Base-by-base conservation (phyloP, 2,329 filamentous ascomycete genomes). In the Stylonectria norvegica region DNA sequence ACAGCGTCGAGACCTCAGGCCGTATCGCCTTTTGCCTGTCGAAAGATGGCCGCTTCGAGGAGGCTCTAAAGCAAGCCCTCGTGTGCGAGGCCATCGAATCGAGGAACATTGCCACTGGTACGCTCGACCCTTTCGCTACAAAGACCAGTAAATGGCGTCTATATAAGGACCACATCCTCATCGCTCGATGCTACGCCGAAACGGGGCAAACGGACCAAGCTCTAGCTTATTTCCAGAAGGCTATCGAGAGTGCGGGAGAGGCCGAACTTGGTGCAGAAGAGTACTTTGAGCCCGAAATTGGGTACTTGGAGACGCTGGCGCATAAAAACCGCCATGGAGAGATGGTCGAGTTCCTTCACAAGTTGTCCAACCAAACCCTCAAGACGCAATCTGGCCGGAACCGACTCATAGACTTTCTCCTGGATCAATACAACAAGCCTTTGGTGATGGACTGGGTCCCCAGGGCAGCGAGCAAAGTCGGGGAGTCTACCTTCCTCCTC, bases 1-100 rank as follows among this genome's bases (percentile, higher is more conserved):
- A 66, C 44, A 67, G 59, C 23, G 59, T 68, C 3, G 58, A 69
- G 42, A 68, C 64, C 1, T 52, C 48, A 2, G 67, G 67, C 1
- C 62, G 67, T n/a, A 69, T 69, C 14, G 67, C 66, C 0, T 65
- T 62, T 31, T 70, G 67, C 37, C 53, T 68, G 2, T 65, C 50
- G 15, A 52, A 60, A 14, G 62, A 66, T n/a, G 57, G 58, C 5
- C 55, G 60, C 4, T 68, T 63, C 30, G 48, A 55, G 6, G 58
- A 66, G 20, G 64, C 67, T 0, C 49, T 70, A 2, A 48, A 61
- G 2, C 53, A 63, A 22, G 59, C 63, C 5, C 55, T 67, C 3
- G 59, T 63, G 43, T 70, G 66, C 27, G 65, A 66, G 9, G 48
- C 42, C 1, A 57, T 64, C 2, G 66, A 69, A 16, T 49, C 61